These are phyloP conservation scores for Trichoderma orchidacearum DNA, from an alignment of 495 filamentous ascomycete genomes.

Conservation along the genomic window DNA sequence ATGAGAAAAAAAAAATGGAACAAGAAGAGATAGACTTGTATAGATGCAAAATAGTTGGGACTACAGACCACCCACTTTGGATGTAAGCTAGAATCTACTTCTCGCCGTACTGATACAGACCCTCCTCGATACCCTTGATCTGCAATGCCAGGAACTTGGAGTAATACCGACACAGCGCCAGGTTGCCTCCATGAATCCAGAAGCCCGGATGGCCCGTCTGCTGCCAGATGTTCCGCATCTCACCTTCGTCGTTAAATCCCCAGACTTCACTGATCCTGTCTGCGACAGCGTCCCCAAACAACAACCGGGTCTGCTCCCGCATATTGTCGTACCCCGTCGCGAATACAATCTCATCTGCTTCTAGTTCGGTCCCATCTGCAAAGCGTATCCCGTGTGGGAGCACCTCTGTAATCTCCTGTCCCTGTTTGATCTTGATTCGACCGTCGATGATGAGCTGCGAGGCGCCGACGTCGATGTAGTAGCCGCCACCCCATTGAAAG, in stretches of 20 bases:
- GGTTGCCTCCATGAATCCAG: slow-evolving; percentile 76
- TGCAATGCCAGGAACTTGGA: slow-evolving; percentile 62
- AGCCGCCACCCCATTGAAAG: slow-evolving; percentile 59
- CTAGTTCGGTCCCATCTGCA: slow-evolving; percentile 49
- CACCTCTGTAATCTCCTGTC: slow-evolving; percentile 48
- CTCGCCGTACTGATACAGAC: slow-evolving; percentile 13
- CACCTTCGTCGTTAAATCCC: slow-evolving; percentile 68
- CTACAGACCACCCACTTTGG: too few species aligned
- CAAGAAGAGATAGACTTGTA: too few species aligned
- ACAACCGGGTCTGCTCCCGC: slow-evolving; percentile 42
- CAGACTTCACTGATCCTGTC: slow-evolving; percentile 56
- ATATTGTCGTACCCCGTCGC: slow-evolving; percentile 81
- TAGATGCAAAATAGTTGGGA: too few species aligned
- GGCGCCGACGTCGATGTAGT: slow-evolving; percentile 74
- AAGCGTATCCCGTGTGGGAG: slow-evolving; percentile 47
- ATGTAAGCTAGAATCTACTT: too few species aligned
- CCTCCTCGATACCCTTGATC: slow-evolving; percentile 54
- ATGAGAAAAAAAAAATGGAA: too few species aligned
- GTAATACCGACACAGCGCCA: slow-evolving; percentile 60
- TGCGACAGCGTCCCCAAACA: slow-evolving; percentile 61
- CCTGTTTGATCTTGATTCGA: slow-evolving; percentile 64
- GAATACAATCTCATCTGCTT: slow-evolving; percentile 71
- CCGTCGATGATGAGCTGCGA: slow-evolving; percentile 61
- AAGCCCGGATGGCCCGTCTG: slow-evolving; percentile 58
- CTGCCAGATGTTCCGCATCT: slow-evolving; percentile 60